Conservation (phyloP, 1,284 basidiomycete genomes). For the Irpex sp. region DNA sequence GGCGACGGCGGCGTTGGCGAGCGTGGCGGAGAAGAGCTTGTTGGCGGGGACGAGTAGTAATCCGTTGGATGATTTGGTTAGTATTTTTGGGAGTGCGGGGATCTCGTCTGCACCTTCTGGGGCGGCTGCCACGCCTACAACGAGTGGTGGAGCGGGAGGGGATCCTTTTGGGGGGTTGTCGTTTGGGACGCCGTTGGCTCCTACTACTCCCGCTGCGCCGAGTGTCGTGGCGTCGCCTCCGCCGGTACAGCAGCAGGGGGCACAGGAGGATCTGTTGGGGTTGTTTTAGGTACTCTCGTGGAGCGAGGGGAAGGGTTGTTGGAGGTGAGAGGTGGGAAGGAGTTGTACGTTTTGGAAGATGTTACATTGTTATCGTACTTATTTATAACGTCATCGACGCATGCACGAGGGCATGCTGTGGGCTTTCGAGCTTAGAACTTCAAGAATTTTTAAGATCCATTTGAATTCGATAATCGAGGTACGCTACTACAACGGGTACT, state of each 20-base stretch:
- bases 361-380: no score
- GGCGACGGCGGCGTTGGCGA: slow-evolving; percentile 64
- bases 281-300: slow-evolving; percentile 40
- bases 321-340: no score
- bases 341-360: no score
- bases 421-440: no score
- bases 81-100: slow-evolving; percentile 66
- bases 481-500: no score
- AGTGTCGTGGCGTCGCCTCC: slow-evolving; percentile 17
- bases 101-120: slow-evolving; percentile 29
- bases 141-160: no score
- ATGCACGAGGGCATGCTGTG: no score
- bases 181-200: slow-evolving; percentile 15
- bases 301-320: no score
- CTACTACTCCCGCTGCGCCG: slow-evolving; percentile 15
- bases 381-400: no score
- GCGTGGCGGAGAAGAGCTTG: slow-evolving; percentile 65
- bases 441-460: no score
- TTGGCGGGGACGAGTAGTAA: slow-evolving; percentile 72
- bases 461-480: no score
- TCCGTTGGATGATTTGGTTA: slow-evolving; percentile 87
- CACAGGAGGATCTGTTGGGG: slow-evolving; percentile 45
- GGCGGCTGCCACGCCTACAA: no score
- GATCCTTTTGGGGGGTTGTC: slow-evolving; percentile 22
- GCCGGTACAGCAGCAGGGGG: slow-evolving; percentile 27